Percentiles rank a stretch among this genome's conserved stretches.
These are phyloP conservation scores for Isabelozyma gotoi DNA, from an alignment of 805 yeast species.

Conservation along the genomic window DNA sequence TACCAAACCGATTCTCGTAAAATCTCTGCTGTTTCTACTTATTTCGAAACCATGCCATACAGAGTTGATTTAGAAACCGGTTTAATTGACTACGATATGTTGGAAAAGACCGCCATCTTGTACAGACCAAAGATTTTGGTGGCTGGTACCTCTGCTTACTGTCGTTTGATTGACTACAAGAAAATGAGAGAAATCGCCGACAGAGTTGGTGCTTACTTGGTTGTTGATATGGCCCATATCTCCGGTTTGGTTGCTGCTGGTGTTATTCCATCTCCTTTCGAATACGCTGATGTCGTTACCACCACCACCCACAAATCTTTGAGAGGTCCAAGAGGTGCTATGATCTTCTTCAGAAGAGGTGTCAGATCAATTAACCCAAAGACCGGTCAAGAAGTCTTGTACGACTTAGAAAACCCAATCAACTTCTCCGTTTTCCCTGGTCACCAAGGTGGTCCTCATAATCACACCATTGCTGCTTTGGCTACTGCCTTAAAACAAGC, in stretches of 20 bases:
- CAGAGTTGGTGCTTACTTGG: conserved; percentile 86
- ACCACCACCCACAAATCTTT: conserved; percentile 97
- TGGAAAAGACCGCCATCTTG: conserved; percentile 76
- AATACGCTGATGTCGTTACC: conserved; percentile 92
- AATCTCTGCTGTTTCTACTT: conserved; percentile 88
- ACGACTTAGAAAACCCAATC: conserved; percentile 87
- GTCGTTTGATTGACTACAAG: conserved; percentile 85
- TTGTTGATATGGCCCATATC: conserved; percentile 97
- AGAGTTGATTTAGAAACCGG: conserved; percentile 86
- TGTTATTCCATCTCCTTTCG: conserved; percentile 90
- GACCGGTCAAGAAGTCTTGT: conserved; percentile 80
- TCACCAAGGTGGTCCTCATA: conserved; percentile 99
- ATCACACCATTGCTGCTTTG: conserved; percentile 94
- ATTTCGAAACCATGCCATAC: conserved; percentile 98
- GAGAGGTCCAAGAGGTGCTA: conserved; percentile 99
- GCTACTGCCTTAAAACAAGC: conserved; percentile 96
- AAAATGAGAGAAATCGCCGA: conserved; percentile 90
- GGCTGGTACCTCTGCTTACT: conserved; percentile 97
- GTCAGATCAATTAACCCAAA: conserved; percentile 73
- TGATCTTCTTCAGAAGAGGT: conserved; percentile 97
- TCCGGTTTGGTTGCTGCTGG: conserved; percentile 96
- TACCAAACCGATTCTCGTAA: conserved; percentile 89
- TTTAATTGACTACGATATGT: conserved; percentile 84
- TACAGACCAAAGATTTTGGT: conserved; percentile 94
- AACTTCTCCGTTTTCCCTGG: conserved; percentile 99